These are phyloP conservation scores for Funneliformis caledonium DNA, from an alignment of 371 early-diverging fungal species.

Conservation along the genomic window DNA sequence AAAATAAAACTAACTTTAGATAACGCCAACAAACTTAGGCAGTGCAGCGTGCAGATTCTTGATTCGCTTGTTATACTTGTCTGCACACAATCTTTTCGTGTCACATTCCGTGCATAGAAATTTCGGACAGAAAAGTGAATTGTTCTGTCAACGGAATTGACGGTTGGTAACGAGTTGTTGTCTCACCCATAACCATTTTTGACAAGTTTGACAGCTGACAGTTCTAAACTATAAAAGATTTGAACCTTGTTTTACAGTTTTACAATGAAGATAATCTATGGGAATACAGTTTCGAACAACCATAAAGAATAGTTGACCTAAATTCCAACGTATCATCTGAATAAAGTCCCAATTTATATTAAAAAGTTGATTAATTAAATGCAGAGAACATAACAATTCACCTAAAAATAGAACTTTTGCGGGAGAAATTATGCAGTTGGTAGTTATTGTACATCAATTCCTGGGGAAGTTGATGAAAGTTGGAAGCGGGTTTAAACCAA, in stretches of 20 bases:
- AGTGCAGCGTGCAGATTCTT: background rate
- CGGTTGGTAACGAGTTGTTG: background rate
- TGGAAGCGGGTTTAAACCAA: background rate
- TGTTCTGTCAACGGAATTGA: too few species aligned
- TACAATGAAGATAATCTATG: background rate
- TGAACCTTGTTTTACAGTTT: background rate
- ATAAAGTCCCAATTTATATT: background rate
- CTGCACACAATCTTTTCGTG: background rate
- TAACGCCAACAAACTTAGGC: background rate
- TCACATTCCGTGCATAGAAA: background rate
- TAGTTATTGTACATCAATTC: background rate
- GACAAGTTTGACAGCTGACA: background rate
- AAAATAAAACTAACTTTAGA: background rate
- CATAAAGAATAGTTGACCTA: too few species aligned
- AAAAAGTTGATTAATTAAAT: background rate
- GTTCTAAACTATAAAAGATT: background rate
- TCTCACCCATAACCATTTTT: background rate
- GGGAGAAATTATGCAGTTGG: background rate
- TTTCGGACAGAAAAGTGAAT: background rate
- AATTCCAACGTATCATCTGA: background rate
- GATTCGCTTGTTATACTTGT: too few species aligned
- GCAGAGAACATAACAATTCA: background rate
- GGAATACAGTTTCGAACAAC: background rate
- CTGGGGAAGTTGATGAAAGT: background rate
- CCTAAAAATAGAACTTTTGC: background rate